These are phyloP conservation scores for Didymella exigua DNA, from an alignment of 2,329 filamentous ascomycete genomes.

Conservation along the genomic window DNA sequence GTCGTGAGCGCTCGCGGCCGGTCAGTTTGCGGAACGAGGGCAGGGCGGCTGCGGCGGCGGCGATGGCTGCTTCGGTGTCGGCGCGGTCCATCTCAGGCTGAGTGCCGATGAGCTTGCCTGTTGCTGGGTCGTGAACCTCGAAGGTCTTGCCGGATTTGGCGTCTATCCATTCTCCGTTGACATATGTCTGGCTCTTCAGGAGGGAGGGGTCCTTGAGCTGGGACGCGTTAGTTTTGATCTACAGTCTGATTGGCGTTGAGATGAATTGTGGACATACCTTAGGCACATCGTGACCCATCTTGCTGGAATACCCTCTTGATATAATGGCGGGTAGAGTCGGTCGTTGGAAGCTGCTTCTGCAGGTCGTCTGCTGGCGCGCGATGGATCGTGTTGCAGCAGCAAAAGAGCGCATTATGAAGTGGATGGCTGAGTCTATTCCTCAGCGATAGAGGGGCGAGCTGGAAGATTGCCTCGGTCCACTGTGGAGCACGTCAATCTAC, in stretches of 20 bases:
- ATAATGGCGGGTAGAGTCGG: constrained; percentile 43
- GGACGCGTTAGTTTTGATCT: constrained; percentile 17
- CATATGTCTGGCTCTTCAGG: constrained; percentile 82
- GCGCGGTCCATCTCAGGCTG: constrained; percentile 81
- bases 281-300: constrained; percentile 52
- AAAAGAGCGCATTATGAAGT: constrained; percentile 41
- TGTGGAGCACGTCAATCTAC: constrained; percentile 13
- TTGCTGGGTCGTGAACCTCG: constrained; percentile 82
- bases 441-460: not conserved
- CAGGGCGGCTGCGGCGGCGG: constrained; percentile 79
- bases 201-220: constrained; percentile 62
- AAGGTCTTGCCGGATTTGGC: constrained; percentile 91
- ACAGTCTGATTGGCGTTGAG: not conserved
- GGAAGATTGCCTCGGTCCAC: constrained; percentile 5
- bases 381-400: constrained; percentile 40
- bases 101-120: constrained; percentile 78
- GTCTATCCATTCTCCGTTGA: constrained; percentile 91
- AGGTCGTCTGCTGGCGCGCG: constrained; percentile 35
- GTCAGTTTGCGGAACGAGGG: constrained; percentile 72
- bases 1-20: constrained; percentile 73
- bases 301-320: constrained; percentile 48
- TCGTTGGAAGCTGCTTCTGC: constrained; percentile 40
- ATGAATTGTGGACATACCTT: constrained; percentile 33
- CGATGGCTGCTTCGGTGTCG: constrained; percentile 82
- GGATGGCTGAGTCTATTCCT: constrained; percentile 1